Conservation (phyloP, 192 early-diverging fungal genomes). For the Rhizoclosmatium globosum region DNA sequence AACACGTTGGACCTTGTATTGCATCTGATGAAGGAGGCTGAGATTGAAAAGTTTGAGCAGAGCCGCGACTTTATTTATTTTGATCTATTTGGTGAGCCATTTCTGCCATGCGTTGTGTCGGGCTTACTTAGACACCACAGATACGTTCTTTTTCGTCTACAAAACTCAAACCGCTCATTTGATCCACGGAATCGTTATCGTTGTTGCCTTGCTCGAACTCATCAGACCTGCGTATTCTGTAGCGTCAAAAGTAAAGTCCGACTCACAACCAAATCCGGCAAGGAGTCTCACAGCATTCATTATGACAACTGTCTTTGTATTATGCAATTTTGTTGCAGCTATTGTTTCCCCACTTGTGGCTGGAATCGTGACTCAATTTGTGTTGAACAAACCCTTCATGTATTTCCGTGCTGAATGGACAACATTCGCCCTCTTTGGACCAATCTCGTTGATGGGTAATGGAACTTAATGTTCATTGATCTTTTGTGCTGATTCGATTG, state of each 20-base stretch:
- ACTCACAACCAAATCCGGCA: neutral
- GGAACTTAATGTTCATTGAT: neutral
- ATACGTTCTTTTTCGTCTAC: constrained; percentile 65
- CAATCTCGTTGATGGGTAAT: constrained; percentile 50
- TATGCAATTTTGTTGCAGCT: constrained; percentile 32
- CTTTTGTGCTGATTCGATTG: neutral
- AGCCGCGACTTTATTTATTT: constrained; percentile 65
- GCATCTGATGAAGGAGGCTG: constrained; percentile 58
- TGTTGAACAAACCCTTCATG: constrained; percentile 50
- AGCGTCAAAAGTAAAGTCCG: neutral
- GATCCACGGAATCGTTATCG: constrained; percentile 54
- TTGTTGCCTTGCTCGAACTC: constrained; percentile 39
- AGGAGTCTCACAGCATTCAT: constrained; percentile 14
- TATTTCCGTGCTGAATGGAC: constrained; percentile 72
- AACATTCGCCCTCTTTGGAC: constrained; percentile 59
- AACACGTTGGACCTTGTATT: constrained; percentile 66
- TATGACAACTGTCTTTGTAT: constrained; percentile 9
- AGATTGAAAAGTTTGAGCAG: constrained; percentile 53
- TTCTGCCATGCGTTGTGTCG: neutral
- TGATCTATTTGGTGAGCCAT: constrained; percentile 65
- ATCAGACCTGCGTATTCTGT: constrained; percentile 14
- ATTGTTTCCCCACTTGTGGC: constrained; percentile 15
- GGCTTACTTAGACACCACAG: constrained; percentile 35
- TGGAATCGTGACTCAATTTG: constrained; percentile 41
- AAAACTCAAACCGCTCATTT: constrained; percentile 59